Percentiles rank a stretch among this genome's conserved stretches.
These are phyloP conservation scores for Aureobasidium mangrovei DNA, from an alignment of 2,329 filamentous ascomycete genomes.

Conservation along the genomic window DNA sequence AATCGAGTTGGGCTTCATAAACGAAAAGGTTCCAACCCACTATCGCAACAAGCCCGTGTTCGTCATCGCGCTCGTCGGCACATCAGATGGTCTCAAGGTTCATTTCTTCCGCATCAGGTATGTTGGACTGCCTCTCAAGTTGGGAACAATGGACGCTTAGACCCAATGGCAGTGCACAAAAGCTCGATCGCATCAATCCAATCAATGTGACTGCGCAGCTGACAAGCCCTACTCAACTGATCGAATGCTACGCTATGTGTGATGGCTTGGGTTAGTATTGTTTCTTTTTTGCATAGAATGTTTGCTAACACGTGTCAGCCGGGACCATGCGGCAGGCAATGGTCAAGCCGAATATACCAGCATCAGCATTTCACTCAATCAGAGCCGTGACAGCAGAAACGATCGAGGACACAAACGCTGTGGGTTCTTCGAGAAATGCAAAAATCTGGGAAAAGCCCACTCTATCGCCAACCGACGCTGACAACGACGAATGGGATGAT, in stretches of 20 bases:
- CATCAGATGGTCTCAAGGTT: constrained; percentile 56
- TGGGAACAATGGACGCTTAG: neutral
- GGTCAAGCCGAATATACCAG: constrained; percentile 42
- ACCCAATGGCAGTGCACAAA: constrained; percentile 47
- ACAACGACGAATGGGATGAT: constrained; percentile 42
- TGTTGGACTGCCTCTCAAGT: neutral
- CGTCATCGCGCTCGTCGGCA: constrained; percentile 66
- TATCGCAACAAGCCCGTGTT: constrained; percentile 60
- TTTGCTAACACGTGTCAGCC: constrained; percentile 30
- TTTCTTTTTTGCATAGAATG: no score
- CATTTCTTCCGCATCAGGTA: constrained; percentile 58
- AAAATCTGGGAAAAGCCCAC: neutral
- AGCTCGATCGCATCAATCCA: constrained; percentile 53
- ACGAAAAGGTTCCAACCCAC: constrained; percentile 49
- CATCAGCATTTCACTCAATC: constrained; percentile 34
- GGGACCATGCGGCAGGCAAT: constrained; percentile 48
- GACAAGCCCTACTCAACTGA: constrained; percentile 44
- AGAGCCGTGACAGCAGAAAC: constrained; percentile 39
- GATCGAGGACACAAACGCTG: constrained; percentile 30
- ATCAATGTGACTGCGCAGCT: constrained; percentile 52
- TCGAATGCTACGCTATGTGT: constrained; percentile 67
- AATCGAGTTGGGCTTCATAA: constrained; percentile 62
- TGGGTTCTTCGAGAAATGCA: constrained; percentile 25
- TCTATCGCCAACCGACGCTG: neutral
- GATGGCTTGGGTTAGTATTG: constrained; percentile 61